Percentiles rank a stretch among this genome's conserved stretches.
These are phyloP conservation scores for Sphagnum tenellum DNA, from an alignment of 225 moss, liverwort and hornwort species.

Conservation along the genomic window DNA sequence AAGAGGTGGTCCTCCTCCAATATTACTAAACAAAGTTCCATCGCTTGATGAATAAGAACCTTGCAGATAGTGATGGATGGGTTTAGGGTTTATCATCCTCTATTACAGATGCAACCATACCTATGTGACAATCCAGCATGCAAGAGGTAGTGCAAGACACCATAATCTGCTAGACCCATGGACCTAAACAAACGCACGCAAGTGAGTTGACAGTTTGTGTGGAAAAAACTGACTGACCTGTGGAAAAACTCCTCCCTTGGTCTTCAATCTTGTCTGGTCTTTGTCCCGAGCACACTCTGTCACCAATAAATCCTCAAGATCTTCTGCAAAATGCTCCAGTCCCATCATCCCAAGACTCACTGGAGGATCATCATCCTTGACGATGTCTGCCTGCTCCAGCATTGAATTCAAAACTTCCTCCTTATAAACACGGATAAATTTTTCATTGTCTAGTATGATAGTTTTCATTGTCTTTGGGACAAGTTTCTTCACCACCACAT, in stretches of 20 bases:
- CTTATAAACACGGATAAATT: background rate
- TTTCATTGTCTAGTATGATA: no score
- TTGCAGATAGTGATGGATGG: no score
- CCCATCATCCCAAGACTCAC: constrained; percentile 1
- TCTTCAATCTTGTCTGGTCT: constrained; percentile 18
- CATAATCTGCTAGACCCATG: background rate
- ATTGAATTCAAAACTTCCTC: constrained; percentile 6
- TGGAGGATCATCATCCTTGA: constrained; percentile 7
- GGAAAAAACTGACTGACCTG: constrained; percentile 11
- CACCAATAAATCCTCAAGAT: constrained; percentile 14
- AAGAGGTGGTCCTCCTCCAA: no score
- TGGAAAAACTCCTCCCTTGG: constrained; percentile 19
- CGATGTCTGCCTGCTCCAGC: constrained; percentile 1
- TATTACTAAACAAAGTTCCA: no score
- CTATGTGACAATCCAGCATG: no score
- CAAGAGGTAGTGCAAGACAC: no score
- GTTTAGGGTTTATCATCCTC: background rate
- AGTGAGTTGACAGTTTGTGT: background rate
- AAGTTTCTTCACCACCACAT: no score
- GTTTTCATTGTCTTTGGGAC: background rate
- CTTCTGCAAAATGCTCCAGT: constrained; percentile 20
- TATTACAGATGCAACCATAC: background rate
- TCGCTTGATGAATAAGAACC: no score
- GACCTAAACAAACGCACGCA: background rate
- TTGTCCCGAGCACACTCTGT: constrained; percentile 7